Evolutionary conservation across 2,329 filamentous ascomycete species (phyloP).

Genomic region (Bipolaris gigantea): DNA sequence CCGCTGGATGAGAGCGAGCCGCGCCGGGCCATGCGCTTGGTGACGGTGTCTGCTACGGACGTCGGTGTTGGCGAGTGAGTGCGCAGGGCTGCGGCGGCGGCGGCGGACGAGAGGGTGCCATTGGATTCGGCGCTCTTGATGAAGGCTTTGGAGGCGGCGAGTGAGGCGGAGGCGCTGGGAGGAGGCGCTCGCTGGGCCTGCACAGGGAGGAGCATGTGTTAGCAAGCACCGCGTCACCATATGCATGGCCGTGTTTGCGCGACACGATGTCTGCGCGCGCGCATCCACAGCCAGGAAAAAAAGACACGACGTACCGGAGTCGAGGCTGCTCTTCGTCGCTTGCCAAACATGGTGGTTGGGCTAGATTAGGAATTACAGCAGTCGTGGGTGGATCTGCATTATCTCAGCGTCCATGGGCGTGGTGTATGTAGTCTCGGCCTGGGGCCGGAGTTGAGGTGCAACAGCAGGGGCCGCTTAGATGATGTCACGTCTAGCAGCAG

Average conservation of each 20-base stretch:
- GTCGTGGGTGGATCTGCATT: slow-evolving; percentile 30
- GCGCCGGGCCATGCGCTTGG: slow-evolving; percentile 79
- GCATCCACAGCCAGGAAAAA: background rate
- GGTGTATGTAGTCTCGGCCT: slow-evolving; percentile 6
- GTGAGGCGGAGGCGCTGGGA: slow-evolving; percentile 72
- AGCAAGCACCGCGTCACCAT: slow-evolving; percentile 25
- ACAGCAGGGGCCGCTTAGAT: slow-evolving; percentile 17
- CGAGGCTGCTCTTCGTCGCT: slow-evolving; percentile 36
- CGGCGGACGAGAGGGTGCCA: slow-evolving; percentile 75
- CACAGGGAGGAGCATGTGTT: slow-evolving; percentile 21
- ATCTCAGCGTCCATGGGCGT: slow-evolving; percentile 1
- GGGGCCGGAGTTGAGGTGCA: slow-evolving; percentile 3
- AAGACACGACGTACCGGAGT: slow-evolving; percentile 35
- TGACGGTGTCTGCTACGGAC: slow-evolving; percentile 79
- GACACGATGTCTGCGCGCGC: slow-evolving; percentile 5
- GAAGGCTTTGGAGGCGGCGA: slow-evolving; percentile 81
- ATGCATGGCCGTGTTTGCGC: background rate
- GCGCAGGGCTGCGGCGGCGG: slow-evolving; percentile 81
- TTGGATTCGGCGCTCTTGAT: slow-evolving; percentile 66
- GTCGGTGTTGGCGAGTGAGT: slow-evolving; percentile 77
- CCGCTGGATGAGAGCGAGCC: slow-evolving; percentile 70
- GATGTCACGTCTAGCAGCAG: slow-evolving; percentile 20
- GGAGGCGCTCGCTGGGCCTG: slow-evolving; percentile 43
- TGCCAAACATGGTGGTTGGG: slow-evolving; percentile 37
- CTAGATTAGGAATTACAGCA: slow-evolving; percentile 26